Conservation (phyloP, 305 asterid species). For the Rubia tinctorum region DNA sequence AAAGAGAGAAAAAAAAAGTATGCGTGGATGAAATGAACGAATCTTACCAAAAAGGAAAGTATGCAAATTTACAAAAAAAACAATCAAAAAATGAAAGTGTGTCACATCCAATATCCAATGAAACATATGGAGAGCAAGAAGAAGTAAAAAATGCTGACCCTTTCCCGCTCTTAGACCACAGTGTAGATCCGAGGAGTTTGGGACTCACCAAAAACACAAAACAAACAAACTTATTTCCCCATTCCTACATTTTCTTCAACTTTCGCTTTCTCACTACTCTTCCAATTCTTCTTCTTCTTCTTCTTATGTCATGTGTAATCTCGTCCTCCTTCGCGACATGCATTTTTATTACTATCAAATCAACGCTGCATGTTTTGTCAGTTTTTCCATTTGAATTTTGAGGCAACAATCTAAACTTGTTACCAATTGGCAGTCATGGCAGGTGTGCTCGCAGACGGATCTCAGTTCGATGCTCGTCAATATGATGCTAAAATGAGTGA, state of each 20-base stretch:
- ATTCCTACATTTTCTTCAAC: background rate
- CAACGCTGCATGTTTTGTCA: no score
- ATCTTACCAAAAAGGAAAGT: no score
- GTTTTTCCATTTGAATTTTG: no score
- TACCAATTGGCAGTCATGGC: constrained; percentile 19
- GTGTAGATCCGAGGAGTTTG: constrained; percentile 5
- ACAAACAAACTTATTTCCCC: background rate
- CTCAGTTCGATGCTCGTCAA: constrained; percentile 26
- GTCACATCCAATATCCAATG: no score
- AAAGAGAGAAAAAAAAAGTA: no score
- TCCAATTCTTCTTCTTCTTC: background rate
- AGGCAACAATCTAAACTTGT: background rate
- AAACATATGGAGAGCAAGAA: no score
- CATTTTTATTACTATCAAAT: no score
- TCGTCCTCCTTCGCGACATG: no score
- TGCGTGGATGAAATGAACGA: no score
- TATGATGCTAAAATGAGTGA: constrained; percentile 26
- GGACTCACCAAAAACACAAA: background rate
- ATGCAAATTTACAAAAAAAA: no score
- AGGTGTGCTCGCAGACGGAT: constrained; percentile 20
- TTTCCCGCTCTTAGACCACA: background rate
- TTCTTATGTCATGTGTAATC: no score
- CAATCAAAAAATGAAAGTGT: no score
- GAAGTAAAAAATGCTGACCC: background rate
- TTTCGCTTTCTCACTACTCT: background rate